Percentiles rank a stretch among this genome's conserved stretches.
Evolutionary conservation across 2,329 filamentous ascomycete species (phyloP).

Genomic region (Graphiopsis chlorocephala): DNA sequence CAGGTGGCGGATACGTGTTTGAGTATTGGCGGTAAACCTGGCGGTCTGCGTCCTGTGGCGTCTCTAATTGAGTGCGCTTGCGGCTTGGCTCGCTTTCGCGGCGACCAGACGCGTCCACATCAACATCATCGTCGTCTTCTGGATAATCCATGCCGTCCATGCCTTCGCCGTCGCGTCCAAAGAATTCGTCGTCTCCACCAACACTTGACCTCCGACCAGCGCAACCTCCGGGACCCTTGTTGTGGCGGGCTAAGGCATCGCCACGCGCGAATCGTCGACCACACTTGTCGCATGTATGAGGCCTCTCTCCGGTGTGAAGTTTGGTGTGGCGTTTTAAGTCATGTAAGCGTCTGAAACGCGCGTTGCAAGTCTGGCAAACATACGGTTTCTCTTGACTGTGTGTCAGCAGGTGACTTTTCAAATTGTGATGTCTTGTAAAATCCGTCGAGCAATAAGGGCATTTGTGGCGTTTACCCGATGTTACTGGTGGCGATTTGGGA

Average conservation of each 20-base stretch:
- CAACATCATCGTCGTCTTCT: conserved; percentile 58
- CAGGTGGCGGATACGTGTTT: conserved; percentile 75
- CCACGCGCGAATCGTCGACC: conserved; percentile 92
- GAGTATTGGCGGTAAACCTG: conserved; percentile 59
- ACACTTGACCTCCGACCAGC: conserved; percentile 88
- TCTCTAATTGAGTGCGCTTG: conserved; percentile 67
- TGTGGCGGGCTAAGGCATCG: conserved; percentile 90
- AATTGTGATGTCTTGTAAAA: conserved; percentile 94
- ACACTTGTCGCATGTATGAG: conserved; percentile 92
- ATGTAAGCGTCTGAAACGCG: conserved; percentile 87
- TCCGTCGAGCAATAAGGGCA: conserved; percentile 96
- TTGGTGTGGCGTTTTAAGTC: conserved; percentile 96
- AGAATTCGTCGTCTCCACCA: conserved; percentile 69
- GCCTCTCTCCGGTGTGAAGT: conserved; percentile 92
- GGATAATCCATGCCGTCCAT: conserved; percentile 65
- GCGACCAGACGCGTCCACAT: conserved; percentile 49
- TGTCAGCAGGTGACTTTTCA: conserved; percentile 94
- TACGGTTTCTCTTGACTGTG: conserved; percentile 99
- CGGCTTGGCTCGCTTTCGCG: conserved; percentile 71
- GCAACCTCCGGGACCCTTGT: conserved; percentile 92
- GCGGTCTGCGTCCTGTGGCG: conserved; percentile 51
- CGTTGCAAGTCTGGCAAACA: conserved; percentile 86
- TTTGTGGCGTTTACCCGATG: conserved; percentile 82
- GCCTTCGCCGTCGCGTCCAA: conserved; percentile 46
- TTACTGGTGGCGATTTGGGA: conserved; percentile 64